Evolutionary conservation across 2,329 filamentous ascomycete species (phyloP), one percentile per base, ranked within the genome.

Genomic region (Curvularia sp.): DNA sequence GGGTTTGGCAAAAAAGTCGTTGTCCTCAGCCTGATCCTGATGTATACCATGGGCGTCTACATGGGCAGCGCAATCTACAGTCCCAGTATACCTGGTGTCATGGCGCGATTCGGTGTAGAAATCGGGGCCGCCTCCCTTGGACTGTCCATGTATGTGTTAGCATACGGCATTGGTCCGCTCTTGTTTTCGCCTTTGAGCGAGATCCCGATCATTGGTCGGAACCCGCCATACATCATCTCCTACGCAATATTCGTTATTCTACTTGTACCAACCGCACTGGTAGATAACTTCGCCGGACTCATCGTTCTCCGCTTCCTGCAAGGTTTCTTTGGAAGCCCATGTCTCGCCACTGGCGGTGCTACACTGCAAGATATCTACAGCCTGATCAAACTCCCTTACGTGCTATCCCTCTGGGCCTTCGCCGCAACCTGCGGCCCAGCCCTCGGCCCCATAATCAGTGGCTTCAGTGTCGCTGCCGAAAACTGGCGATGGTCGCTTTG

Each of bases 401-500:
- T 75, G 0, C 70, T 81, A 7, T 77, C 73, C 1, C 64, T 80
- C 0, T 81, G 80, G 80, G 78, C 79, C 0, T 73, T 80, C n/a
- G 77, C 79, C 0, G 78, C 79, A 0, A 80, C 77, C 0, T 76
- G 74, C 46, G 92, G 92, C 0, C 92, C 92, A 36, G 90, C 90
- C 0, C 88, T 80, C 1, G 74, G 78, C 0, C 80, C 80, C 19
- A 74, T 96, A 1, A 84, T 89, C 13, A 91, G 91, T 60, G 92
- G 92, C 13, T 96, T 88, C 75, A 81, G 93, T 5, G 84, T 86
- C 6, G 88, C 92, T 61, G 85, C 84, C 0, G 78, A 83, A 1
- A 89, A 89, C 53, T 95, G 92, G 92, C 82, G 91, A 62, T 95
- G 91, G 90, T 82, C 93, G 0, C 93, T 94, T 78, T 94, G 90